phyloP scores from a whole-genome alignment of 1,139 yeast species.

The Insectozyma bohioensis region DNA sequence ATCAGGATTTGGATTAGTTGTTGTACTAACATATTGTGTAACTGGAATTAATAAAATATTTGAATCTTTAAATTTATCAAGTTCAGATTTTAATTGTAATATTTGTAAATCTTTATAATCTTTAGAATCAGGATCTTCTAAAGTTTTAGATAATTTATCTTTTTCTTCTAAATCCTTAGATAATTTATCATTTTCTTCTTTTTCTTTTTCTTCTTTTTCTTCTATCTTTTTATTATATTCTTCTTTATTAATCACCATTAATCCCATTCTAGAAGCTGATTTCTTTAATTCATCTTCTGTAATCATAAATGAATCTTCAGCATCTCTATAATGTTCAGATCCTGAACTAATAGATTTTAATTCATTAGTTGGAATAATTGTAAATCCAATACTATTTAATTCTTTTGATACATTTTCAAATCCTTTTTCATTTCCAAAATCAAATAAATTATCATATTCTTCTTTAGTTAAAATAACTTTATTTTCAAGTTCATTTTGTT shows the following conservation, averaged over 20 bases:
- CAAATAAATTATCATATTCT: neutral
- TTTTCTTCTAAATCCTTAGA: conserved; percentile 18
- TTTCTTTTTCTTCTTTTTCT: conserved; percentile 17
- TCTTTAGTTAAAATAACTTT: conserved; percentile 9
- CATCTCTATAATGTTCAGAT: conserved; percentile 32
- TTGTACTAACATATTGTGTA: conserved; percentile 58
- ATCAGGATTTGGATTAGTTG: conserved; percentile 55
- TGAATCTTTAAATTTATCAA: no score
- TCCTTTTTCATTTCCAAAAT: neutral
- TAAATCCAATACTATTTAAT: conserved; percentile 18
- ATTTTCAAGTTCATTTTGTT: conserved; percentile 26
- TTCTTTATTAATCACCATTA: conserved; percentile 30
- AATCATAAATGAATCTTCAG: conserved; percentile 37
- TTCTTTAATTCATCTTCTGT: conserved; percentile 33
- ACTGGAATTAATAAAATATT: conserved; percentile 62
- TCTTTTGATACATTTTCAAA: conserved; percentile 4
- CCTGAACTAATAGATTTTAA: conserved; percentile 10
- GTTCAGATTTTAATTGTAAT: no score
- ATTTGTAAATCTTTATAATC: no score
- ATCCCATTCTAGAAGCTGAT: conserved; percentile 44
- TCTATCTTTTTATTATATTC: conserved; percentile 19
- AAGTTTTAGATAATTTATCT: no score
- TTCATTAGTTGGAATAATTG: conserved; percentile 21
- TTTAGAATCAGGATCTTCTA: no score
- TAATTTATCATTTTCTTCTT: no score